A percentile compares a stretch with the other conserved stretches of the same genome.
phyloP scores from a whole-genome alignment of 257 asterid genomes.

The Salvia rosmarinus region DNA sequence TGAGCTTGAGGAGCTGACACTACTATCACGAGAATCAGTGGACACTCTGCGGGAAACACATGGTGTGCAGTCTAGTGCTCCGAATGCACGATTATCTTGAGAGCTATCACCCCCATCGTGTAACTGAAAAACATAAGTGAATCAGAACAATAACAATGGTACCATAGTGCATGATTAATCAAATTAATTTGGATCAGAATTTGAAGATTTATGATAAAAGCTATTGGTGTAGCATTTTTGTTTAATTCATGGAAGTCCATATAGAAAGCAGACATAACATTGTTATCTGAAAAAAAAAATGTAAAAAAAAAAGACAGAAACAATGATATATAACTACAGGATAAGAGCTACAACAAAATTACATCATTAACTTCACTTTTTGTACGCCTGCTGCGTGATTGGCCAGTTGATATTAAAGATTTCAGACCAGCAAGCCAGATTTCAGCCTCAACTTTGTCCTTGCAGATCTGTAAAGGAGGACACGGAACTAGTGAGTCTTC shows the following conservation, averaged over 20 bases:
- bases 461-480: constrained; percentile 70
- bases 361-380: constrained; percentile 85
- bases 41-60: constrained; percentile 54
- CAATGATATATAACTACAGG: not conserved
- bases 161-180: constrained; percentile 8
- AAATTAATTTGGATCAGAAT: not conserved
- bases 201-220: not conserved
- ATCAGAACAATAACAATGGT: not conserved
- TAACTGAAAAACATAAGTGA: constrained; percentile 56
- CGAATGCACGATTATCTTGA: constrained; percentile 51
- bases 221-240: not conserved
- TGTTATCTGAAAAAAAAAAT: constrained; percentile 5
- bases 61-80: constrained; percentile 60
- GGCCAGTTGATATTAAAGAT: constrained; percentile 69
- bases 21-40: constrained; percentile 52
- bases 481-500: constrained; percentile 21
- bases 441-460: constrained; percentile 87
- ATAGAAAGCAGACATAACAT: not conserved
- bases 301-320: not conserved
- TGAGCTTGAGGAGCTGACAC: constrained; percentile 45
- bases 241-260: not conserved
- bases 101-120: constrained; percentile 53
- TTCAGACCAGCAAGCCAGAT: constrained; percentile 88
- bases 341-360: constrained; percentile 33
- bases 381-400: constrained; percentile 65